Evolutionary conservation across 148 eudicot species (phyloP).

Genomic region (Beta vulgaris): DNA sequence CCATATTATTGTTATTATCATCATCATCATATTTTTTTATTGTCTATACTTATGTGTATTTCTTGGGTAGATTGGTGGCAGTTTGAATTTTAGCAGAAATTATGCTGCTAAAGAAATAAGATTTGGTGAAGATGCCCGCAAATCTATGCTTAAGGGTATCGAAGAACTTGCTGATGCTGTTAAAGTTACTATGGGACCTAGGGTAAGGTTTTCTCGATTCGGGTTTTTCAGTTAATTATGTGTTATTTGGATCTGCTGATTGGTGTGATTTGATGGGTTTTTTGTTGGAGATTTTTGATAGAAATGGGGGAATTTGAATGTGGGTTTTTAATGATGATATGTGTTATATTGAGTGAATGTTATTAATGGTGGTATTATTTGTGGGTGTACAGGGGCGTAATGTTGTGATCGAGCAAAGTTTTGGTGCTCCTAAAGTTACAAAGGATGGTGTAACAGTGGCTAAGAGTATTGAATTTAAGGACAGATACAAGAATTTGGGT

Average conservation of each 20-base stretch:
- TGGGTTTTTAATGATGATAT: background rate
- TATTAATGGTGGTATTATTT: slow-evolving; percentile 34
- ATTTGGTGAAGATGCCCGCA: slow-evolving; percentile 88
- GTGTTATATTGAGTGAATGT: slow-evolving; percentile 49
- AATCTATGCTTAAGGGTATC: slow-evolving; percentile 80
- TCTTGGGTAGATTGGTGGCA: slow-evolving; percentile 8
- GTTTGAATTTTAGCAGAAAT: slow-evolving; percentile 71
- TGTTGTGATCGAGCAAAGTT: slow-evolving; percentile 82
- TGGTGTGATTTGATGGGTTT: too few relatives aligned
- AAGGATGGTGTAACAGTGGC: slow-evolving; percentile 99
- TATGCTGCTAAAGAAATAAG: slow-evolving; percentile 91
- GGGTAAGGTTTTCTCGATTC: slow-evolving; percentile 39
- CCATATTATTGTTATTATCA: background rate
- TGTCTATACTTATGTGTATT: too few relatives aligned
- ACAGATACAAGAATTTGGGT: slow-evolving; percentile 94
- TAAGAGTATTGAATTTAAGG: slow-evolving; percentile 83
- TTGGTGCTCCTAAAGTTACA: slow-evolving; percentile 84
- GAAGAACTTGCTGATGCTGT: slow-evolving; percentile 97
- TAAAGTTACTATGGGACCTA: slow-evolving; percentile 98
- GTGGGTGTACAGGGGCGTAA: slow-evolving; percentile 63
- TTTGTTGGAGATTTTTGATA: background rate
- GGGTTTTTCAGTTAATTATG: slow-evolving; percentile 1
- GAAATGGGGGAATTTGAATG: background rate
- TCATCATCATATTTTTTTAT: too few relatives aligned
- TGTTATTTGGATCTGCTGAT: too few relatives aligned